These are phyloP conservation scores for Trichoderma reesei DNA, from an alignment of 495 filamentous ascomycete genomes.

Conservation along the genomic window DNA sequence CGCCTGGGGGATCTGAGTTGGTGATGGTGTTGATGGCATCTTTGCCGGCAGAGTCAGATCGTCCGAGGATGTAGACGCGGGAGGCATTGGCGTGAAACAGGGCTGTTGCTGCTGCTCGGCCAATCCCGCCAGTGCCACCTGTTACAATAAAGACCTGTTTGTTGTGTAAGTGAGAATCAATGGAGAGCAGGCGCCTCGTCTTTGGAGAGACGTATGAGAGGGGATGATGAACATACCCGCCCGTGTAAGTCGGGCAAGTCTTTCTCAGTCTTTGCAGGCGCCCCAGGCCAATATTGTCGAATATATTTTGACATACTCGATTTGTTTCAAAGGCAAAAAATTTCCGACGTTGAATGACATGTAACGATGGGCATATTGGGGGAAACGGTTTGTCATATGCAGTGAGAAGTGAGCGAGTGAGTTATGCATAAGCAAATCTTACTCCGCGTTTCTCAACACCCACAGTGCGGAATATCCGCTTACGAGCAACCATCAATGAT, in stretches of 20 bases:
- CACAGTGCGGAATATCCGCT: too few species aligned
- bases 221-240: neutral
- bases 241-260: neutral
- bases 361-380: too few species aligned
- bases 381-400: too few species aligned
- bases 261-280: neutral
- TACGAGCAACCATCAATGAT: too few species aligned
- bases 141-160: neutral
- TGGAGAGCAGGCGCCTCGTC: neutral
- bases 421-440: too few species aligned
- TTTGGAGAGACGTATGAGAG: neutral
- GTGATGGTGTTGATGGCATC: neutral
- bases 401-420: too few species aligned
- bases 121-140: neutral
- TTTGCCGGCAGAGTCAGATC: neutral
- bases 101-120: neutral
- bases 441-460: too few species aligned
- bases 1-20: neutral
- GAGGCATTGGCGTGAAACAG: neutral
- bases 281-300: neutral
- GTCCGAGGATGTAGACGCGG: neutral
- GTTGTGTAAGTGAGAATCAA: neutral
- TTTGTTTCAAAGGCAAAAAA: neutral
- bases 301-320: neutral
- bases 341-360: too few species aligned